phyloP scores from a whole-genome alignment of 768 basidiomycete species.

The Mycena floridula region DNA sequence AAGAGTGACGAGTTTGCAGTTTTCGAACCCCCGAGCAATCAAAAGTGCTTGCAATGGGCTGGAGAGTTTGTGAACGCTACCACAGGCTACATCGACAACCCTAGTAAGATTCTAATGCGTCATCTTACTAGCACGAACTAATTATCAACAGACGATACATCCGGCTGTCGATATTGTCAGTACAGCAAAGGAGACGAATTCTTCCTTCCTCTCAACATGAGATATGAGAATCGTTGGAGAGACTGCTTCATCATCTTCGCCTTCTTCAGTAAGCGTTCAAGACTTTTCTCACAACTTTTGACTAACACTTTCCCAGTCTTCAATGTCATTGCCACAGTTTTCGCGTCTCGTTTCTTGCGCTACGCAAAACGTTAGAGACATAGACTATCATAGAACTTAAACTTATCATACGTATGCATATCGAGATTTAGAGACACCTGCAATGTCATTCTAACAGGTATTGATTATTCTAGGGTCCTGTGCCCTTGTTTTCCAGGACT shows the following conservation, averaged over 20 bases:
- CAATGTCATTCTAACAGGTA: too few species aligned
- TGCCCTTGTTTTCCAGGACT: too few species aligned
- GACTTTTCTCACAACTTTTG: neutral
- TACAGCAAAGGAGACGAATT: constrained; percentile 66
- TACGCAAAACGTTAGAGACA: constrained; percentile 63
- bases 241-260: constrained; percentile 63
- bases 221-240: constrained; percentile 56
- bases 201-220: constrained; percentile 62
- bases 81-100: constrained; percentile 75
- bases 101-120: too few species aligned
- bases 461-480: too few species aligned
- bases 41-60: constrained; percentile 72
- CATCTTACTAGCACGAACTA: too few species aligned
- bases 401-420: too few species aligned
- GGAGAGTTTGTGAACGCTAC: constrained; percentile 50
- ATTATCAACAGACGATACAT: constrained; percentile 48
- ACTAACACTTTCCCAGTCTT: constrained; percentile 35
- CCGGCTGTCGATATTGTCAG: constrained; percentile 68
- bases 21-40: constrained; percentile 68
- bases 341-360: constrained; percentile 67
- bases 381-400: neutral
- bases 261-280: constrained; percentile 39
- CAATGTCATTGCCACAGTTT: constrained; percentile 59
- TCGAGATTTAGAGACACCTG: too few species aligned
- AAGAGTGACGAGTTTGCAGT: constrained; percentile 60